Percentiles rank a stretch among this genome's conserved stretches.
phyloP scores from a whole-genome alignment of 2,329 filamentous ascomycete genomes.

The Zasmidium cellare region DNA sequence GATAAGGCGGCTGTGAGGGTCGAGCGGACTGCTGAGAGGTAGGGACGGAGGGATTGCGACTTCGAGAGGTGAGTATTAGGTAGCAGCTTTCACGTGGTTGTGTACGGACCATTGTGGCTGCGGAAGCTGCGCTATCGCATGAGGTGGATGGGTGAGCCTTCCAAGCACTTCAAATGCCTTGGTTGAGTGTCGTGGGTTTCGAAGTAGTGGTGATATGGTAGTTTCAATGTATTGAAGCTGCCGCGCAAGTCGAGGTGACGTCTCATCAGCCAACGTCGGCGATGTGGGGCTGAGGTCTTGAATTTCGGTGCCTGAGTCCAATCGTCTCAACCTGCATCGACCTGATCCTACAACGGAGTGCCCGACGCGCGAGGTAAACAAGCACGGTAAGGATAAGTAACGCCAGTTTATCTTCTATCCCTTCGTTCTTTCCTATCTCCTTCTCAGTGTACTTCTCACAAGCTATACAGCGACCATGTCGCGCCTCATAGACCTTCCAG shows the following conservation, averaged over 20 bases:
- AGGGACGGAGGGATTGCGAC: constrained; percentile 96
- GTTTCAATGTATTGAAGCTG: neutral
- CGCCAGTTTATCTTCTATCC: neutral
- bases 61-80: constrained; percentile 33
- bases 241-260: neutral
- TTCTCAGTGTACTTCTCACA: neutral
- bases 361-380: neutral
- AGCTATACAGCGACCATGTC: constrained; percentile 8
- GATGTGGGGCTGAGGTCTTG: neutral
- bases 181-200: neutral
- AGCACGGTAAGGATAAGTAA: neutral
- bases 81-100: neutral
- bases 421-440: neutral
- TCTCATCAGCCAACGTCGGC: neutral
- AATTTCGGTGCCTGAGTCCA: neutral
- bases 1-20: constrained; percentile 92
- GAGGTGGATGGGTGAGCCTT: neutral
- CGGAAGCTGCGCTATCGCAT: constrained; percentile 2
- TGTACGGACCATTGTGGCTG: constrained; percentile 14
- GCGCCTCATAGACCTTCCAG: constrained; percentile 16
- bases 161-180: neutral
- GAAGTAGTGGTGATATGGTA: neutral
- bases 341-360: constrained; percentile 9
- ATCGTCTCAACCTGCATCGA: neutral
- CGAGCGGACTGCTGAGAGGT: constrained; percentile 93